Conservation (phyloP, 2,329 filamentous ascomycete genomes). For the Hypomyces rosellus region DNA sequence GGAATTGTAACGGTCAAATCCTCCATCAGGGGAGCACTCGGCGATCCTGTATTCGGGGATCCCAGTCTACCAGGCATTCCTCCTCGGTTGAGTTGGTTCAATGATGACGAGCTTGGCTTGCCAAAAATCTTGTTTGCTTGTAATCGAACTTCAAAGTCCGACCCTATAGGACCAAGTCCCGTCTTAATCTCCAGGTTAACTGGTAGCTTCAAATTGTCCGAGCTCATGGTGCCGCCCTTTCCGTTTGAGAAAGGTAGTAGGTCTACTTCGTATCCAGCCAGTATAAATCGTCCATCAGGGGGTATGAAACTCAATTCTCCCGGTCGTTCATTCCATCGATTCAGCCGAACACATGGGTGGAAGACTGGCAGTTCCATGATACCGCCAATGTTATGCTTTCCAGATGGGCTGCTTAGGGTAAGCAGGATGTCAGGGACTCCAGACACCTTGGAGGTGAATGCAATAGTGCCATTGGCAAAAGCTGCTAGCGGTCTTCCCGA, state of each 20-base stretch:
- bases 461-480: slow-evolving; percentile 85
- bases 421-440: slow-evolving; percentile 88
- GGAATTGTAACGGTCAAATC: slow-evolving; percentile 74
- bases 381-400: slow-evolving; percentile 66
- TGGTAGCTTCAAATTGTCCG: slow-evolving; percentile 69
- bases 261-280: slow-evolving; percentile 92
- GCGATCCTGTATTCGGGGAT: slow-evolving; percentile 45
- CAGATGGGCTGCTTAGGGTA: slow-evolving; percentile 70
- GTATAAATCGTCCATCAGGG: slow-evolving; percentile 86
- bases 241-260: slow-evolving; percentile 65
- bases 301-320: slow-evolving; percentile 95
- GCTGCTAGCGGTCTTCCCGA: slow-evolving; percentile 83
- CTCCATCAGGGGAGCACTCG: slow-evolving; percentile 59
- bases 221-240: slow-evolving; percentile 47
- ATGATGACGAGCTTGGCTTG: slow-evolving; percentile 27
- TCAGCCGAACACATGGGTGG: slow-evolving; percentile 87
- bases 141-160: slow-evolving; percentile 84
- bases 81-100: slow-evolving; percentile 36
- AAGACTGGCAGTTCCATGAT: slow-evolving; percentile 88
- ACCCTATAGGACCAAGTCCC: slow-evolving; percentile 64
- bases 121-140: slow-evolving; percentile 61
- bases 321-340: slow-evolving; percentile 81
- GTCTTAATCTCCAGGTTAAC: slow-evolving; percentile 78
- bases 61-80: slow-evolving; percentile 35
- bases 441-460: slow-evolving; percentile 91